phyloP scores from a whole-genome alignment of 2,329 filamentous ascomycete genomes.

The Arthrobotrys pseudoclavata region DNA sequence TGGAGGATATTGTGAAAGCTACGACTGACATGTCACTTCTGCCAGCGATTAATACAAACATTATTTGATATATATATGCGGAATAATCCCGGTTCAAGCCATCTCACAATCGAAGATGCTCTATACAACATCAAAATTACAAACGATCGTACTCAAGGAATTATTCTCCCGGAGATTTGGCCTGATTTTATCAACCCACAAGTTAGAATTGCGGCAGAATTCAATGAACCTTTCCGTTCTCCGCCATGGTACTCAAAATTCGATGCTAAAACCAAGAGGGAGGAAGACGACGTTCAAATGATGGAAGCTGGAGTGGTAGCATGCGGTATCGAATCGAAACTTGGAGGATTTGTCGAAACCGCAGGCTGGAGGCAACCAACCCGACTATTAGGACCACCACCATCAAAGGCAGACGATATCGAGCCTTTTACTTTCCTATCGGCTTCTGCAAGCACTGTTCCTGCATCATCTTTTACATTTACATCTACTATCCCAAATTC shows the following conservation, averaged over 20 bases:
- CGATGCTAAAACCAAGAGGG: constrained; percentile 16
- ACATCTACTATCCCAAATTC: constrained; percentile 1
- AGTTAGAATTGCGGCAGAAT: constrained; percentile 43
- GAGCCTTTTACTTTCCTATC: constrained; percentile 24
- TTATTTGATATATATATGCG: constrained; percentile 48
- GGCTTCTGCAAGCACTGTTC: constrained; percentile 16
- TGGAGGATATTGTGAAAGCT: constrained; percentile 42
- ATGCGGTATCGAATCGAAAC: constrained; percentile 37
- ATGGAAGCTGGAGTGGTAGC: constrained; percentile 40
- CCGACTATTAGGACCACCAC: constrained; percentile 35
- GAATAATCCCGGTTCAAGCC: constrained; percentile 38
- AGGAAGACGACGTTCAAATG: constrained; percentile 48
- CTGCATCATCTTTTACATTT: constrained; percentile 35
- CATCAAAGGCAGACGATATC: constrained; percentile 30
- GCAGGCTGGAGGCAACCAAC: constrained; percentile 37
- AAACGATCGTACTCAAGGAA: constrained; percentile 44
- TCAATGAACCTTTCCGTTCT: constrained; percentile 31
- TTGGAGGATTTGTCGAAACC: constrained; percentile 45
- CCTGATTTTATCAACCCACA: constrained; percentile 54
- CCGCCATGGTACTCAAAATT: constrained; percentile 38
- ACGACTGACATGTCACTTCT: constrained; percentile 43
- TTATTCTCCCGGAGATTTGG: constrained; percentile 56
- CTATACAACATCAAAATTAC: constrained; percentile 39
- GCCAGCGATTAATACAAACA: constrained; percentile 57
- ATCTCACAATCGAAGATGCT: constrained; percentile 39